These are phyloP conservation scores for Chamaecrista fasciculata DNA, from an alignment of 306 rosid genomes.

Conservation along the genomic window DNA sequence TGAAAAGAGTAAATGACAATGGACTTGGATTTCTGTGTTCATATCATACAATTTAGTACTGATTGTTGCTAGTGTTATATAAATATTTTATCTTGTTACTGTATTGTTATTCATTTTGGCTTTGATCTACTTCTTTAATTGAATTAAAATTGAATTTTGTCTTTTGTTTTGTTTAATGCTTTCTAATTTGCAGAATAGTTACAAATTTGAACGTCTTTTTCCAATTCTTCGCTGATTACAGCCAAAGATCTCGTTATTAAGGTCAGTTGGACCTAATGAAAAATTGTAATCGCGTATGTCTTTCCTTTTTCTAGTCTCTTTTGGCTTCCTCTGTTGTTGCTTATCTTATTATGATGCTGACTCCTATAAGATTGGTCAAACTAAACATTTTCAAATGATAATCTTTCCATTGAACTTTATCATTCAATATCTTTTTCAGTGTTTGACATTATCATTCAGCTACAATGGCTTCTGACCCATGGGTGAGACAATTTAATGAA, in stretches of 20 bases:
- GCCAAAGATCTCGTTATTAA: neutral
- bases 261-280: neutral
- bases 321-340: neutral
- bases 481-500: slow-evolving; percentile 44
- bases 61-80: neutral
- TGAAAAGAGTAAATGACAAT: neutral
- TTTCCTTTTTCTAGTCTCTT: neutral
- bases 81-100: neutral
- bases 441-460: neutral
- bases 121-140: neutral
- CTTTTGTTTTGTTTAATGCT: neutral
- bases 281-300: neutral
- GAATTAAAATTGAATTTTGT: neutral
- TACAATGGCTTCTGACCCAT: slow-evolving; percentile 33
- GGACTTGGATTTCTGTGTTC: neutral
- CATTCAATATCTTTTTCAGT: neutral
- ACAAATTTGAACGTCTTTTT: neutral
- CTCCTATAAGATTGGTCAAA: neutral
- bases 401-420: neutral
- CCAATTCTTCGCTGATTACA: neutral
- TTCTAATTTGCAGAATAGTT: neutral
- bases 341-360: neutral
- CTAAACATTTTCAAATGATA: neutral
- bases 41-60: no score
- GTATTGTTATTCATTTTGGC: neutral